Percentiles rank a stretch among this genome's conserved stretches.
Evolutionary conservation across 2,329 filamentous ascomycete genomes (phyloP).

Genomic region (Aspergillus quadricinctus): DNA sequence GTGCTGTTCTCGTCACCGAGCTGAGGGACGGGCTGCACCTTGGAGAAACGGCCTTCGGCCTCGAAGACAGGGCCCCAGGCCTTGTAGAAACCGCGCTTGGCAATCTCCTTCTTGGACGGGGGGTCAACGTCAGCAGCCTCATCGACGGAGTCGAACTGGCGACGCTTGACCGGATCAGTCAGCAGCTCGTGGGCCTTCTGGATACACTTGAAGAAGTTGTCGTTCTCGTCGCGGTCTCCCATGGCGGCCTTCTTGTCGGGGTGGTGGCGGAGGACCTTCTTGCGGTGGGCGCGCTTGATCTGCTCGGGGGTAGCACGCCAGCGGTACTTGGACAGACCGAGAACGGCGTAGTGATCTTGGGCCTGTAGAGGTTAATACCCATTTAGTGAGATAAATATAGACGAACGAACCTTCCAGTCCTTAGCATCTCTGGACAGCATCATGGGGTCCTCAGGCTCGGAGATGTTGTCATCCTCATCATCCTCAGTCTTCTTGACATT

Average conservation of each 20-base stretch:
- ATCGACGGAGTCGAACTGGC: conserved; percentile 95
- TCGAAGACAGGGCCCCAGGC: conserved; percentile 89
- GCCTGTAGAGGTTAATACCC: conserved; percentile 47
- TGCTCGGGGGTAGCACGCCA: conserved; percentile 92
- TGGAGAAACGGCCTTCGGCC: conserved; percentile 88
- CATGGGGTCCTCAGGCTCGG: conserved; percentile 87
- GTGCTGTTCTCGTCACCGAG: conserved; percentile 80
- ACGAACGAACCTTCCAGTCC: conserved; percentile 84
- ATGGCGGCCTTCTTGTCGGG: conserved; percentile 97
- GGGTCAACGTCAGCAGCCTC: conserved; percentile 89
- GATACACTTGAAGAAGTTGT: conserved; percentile 99
- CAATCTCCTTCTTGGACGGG: conserved; percentile 82
- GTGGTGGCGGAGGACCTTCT: conserved; percentile 99
- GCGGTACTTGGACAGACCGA: conserved; percentile 88
- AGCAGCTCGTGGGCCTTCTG: conserved; percentile 96
- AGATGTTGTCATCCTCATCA: conserved; percentile 83
- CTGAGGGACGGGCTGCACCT: conserved; percentile 77
- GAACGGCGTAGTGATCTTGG: conserved; percentile 97
- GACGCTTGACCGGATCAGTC: conserved; percentile 82
- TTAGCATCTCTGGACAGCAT: conserved; percentile 92
- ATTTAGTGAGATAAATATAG: background rate
- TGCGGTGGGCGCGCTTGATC: conserved; percentile 98
- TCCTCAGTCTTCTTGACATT: conserved; percentile 94
- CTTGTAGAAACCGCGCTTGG: conserved; percentile 91
- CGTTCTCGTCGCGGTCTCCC: conserved; percentile 76